Evolutionary conservation across 1,139 yeast genomes (phyloP), one percentile per base, ranked within the genome.

Genomic region (Kluyveromyces sp.): DNA sequence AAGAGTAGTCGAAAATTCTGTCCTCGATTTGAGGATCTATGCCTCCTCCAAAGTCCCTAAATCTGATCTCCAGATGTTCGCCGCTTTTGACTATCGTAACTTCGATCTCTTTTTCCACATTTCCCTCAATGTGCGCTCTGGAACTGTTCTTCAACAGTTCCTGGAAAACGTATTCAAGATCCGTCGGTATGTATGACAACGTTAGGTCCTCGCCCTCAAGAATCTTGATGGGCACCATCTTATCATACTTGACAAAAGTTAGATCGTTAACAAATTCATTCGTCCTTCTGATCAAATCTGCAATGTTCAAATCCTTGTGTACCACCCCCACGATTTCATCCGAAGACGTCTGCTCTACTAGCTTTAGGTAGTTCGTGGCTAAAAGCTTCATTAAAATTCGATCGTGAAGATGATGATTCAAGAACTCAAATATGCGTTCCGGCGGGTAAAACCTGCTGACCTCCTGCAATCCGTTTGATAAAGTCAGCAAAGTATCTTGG

Each of bases 11-110:
- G 64, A 87, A 88, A 46, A 89, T 78, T 45, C 79, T 78, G 26
- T 70, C 67, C 50, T 85, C 75, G 4, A 78, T 69, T 11, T 70
- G 73, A 1, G 87, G 81, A 1, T 81, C 74, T 19, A 92, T 85
- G 3, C 98, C 98, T 47, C 88, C 87, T 8, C 96, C 98, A 47
- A 77, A 75, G 64, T 89, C 98, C 39, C 95, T 71, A 35, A 89
- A 71, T 47, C 96, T 71, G 11, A 89, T 70, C 47, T 80, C 85
- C 48, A 83, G 60, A 17, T 59, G 60, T n/a, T 47, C 39, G 32
- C 48, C 45, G 57, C 41, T 65, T 45, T 76, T 72, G 16, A 84
- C 77, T 4, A 89, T 73, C 1, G 94, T 79, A 2, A 83, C 74
- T 43, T 75, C 70, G 1, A 89, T 77, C 1, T 95, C 94, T 15